Conservation (phyloP, 1,284 basidiomycete species). For the Golubevia pallescens region DNA sequence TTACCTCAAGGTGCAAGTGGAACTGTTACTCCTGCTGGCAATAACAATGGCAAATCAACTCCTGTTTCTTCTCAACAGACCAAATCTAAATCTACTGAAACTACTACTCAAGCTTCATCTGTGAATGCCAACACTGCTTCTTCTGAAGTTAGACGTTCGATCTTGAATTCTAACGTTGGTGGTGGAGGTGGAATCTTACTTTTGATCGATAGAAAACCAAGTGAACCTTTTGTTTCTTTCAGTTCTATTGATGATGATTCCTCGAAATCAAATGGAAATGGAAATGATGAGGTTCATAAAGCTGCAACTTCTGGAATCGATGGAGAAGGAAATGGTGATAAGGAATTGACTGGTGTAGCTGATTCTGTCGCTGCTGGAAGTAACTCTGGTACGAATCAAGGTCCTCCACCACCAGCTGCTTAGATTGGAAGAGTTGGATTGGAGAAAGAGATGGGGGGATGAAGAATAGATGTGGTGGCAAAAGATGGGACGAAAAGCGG, state of each 20-base stretch:
- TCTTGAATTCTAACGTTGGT: slow-evolving; percentile 41
- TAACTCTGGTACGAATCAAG: background rate
- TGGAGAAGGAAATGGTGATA: background rate
- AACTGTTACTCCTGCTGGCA: slow-evolving; percentile 30
- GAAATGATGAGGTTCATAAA: background rate
- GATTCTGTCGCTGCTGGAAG: background rate
- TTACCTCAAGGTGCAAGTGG: slow-evolving; percentile 41
- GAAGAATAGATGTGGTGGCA: no score
- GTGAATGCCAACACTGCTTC: background rate
- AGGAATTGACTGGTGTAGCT: background rate
- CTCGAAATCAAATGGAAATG: background rate
- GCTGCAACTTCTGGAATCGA: background rate
- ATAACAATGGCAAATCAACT: slow-evolving; percentile 6
- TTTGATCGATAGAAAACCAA: slow-evolving; percentile 42
- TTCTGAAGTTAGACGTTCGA: slow-evolving; percentile 27
- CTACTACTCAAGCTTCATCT: slow-evolving; percentile 1
- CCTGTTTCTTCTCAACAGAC: slow-evolving; percentile 17
- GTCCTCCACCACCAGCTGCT: background rate
- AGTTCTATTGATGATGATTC: slow-evolving; percentile 20
- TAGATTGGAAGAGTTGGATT: background rate
- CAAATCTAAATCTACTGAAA: background rate
- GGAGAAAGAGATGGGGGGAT: no score
- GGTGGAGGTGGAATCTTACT: slow-evolving; percentile 56
- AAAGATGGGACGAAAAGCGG: no score
- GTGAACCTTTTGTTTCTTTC: slow-evolving; percentile 38